phyloP scores from a whole-genome alignment of 2,329 filamentous ascomycete genomes.

The Exophiala lecanii-corni region DNA sequence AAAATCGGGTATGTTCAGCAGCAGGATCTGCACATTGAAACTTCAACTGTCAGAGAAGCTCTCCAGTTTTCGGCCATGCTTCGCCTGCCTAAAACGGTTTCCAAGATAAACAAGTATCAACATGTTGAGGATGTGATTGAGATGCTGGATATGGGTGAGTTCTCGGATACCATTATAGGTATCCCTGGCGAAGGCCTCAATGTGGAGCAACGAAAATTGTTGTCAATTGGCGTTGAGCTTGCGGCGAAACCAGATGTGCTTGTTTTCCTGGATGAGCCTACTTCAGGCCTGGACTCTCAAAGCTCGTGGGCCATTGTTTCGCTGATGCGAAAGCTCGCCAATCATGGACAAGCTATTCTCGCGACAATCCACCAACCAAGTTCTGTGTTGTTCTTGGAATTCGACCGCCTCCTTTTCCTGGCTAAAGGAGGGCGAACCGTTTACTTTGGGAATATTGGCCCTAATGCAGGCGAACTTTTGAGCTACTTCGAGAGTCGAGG shows the following conservation, averaged over 20 bases:
- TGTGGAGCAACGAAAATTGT: constrained; percentile 61
- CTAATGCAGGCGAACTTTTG: constrained; percentile 51
- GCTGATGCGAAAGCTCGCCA: constrained; percentile 58
- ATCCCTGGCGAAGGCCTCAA: constrained; percentile 55
- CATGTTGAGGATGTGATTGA: constrained; percentile 65
- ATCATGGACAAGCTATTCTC: constrained; percentile 66
- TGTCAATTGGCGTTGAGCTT: constrained; percentile 58
- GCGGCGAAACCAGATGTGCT: constrained; percentile 79
- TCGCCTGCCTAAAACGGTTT: constrained; percentile 55
- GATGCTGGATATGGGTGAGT: constrained; percentile 61
- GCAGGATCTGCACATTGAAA: constrained; percentile 62
- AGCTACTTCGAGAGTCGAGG: constrained; percentile 62
- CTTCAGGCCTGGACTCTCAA: constrained; percentile 59
- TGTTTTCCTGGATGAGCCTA: constrained; percentile 61
- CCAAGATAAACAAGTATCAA: constrained; percentile 58
- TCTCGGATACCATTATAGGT: constrained; percentile 62
- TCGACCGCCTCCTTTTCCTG: constrained; percentile 58
- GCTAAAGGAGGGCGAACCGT: constrained; percentile 60
- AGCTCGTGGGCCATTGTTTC: constrained; percentile 60
- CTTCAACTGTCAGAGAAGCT: constrained; percentile 61
- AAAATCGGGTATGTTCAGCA: constrained; percentile 56
- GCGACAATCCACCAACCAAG: constrained; percentile 93
- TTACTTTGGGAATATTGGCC: constrained; percentile 62
- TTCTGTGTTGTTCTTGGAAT: constrained; percentile 83
- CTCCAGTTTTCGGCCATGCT: constrained; percentile 62